phyloP scores from a whole-genome alignment of 116 monocot genomes.

The Trichopus zeylanicus region DNA sequence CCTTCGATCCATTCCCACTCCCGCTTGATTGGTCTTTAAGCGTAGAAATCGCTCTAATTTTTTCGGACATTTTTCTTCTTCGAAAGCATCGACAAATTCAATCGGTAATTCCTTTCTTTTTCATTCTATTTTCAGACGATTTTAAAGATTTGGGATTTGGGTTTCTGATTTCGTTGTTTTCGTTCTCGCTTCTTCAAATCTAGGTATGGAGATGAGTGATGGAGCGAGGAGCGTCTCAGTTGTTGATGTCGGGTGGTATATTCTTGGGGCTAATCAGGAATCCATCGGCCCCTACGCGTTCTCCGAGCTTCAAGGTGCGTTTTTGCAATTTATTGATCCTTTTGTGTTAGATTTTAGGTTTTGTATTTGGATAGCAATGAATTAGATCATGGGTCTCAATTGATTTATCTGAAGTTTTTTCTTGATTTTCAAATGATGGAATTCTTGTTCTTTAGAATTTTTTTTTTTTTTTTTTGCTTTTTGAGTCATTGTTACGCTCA shows the following conservation, averaged over 20 bases:
- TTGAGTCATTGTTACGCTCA: too few species aligned
- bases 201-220: slow-evolving; percentile 19
- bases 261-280: slow-evolving; percentile 71
- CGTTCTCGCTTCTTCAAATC: not conserved
- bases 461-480: too few species aligned
- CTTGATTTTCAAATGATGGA: too few species aligned
- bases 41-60: too few species aligned
- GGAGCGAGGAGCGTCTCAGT: not conserved
- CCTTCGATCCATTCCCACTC: too few species aligned
- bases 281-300: slow-evolving; percentile 65
- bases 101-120: too few species aligned
- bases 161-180: not conserved
- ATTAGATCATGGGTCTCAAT: slow-evolving; percentile 9
- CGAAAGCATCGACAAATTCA: too few species aligned
- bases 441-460: too few species aligned
- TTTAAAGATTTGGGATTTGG: not conserved
- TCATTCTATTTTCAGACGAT: too few species aligned
- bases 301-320: slow-evolving; percentile 68
- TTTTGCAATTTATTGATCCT: not conserved
- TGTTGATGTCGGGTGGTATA: slow-evolving; percentile 64
- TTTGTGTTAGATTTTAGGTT: slow-evolving; percentile 7
- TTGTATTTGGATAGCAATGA: not conserved
- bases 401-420: too few species aligned
- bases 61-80: too few species aligned
- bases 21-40: too few species aligned